These are phyloP conservation scores for Lyophyllum decastes DNA, from an alignment of 768 basidiomycete species.

Conservation along the genomic window DNA sequence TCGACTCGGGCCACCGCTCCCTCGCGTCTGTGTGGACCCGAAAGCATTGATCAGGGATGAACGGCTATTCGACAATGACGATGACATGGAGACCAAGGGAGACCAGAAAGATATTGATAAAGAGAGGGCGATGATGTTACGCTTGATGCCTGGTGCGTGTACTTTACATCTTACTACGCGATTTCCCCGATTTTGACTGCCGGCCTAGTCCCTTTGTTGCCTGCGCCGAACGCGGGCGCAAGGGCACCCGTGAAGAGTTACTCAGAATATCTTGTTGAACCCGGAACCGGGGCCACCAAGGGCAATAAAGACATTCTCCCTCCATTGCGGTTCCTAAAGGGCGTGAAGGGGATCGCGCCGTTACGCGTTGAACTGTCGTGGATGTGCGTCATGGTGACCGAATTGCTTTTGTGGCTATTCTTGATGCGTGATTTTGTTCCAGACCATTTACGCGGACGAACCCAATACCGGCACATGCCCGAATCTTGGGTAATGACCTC, in stretches of 20 bases:
- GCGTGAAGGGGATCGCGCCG: conserved; percentile 58
- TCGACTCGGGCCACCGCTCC: conserved; percentile 14
- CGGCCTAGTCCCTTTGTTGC: conserved; percentile 53
- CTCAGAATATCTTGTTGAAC: conserved; percentile 3
- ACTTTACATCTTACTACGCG: not conserved
- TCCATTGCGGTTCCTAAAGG: conserved; percentile 41
- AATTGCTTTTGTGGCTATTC: not conserved
- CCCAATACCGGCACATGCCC: conserved; percentile 13
- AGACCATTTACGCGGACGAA: conserved; percentile 48
- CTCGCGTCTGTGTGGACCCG: conserved; percentile 16
- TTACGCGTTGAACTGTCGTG: conserved; percentile 65
- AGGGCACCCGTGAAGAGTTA: not conserved
- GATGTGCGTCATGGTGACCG: conserved; percentile 46
- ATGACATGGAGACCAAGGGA: not conserved
- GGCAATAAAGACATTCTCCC: not conserved
- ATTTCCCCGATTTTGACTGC: not conserved
- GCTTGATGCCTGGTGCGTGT: conserved; percentile 10
- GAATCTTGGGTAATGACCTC: conserved; percentile 22
- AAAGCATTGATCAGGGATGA: conserved; percentile 53
- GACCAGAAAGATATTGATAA: not conserved
- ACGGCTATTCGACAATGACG: conserved; percentile 50
- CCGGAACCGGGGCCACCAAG: not conserved
- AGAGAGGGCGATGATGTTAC: conserved; percentile 21
- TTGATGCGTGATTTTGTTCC: conserved; percentile 5
- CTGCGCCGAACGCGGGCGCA: conserved; percentile 44